Evolutionary conservation across 352 stramenopile species (phyloP), one percentile per base, ranked within the genome.

Genomic region (Phytophthora pseudosyringae): DNA sequence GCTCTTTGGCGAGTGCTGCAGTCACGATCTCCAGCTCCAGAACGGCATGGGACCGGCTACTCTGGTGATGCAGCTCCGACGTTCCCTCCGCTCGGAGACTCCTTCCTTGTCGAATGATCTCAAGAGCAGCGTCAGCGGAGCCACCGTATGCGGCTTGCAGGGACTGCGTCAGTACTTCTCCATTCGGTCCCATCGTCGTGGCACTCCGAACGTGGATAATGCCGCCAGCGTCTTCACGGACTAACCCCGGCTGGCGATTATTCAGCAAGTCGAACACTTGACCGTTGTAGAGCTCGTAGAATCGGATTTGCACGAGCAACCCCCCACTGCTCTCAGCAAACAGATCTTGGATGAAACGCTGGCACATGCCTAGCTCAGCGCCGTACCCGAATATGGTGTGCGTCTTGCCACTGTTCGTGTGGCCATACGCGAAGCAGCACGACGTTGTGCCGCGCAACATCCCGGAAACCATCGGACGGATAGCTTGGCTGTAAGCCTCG

Each of bases 361-460:
- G 70, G 48, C 71, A 84, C 61, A 86, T 68, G 15, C 79, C 76
- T 2, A 60, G 59, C 32, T 83, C 74, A 16, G 43, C n/a, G 1
- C 49, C 72, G 32, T 88, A 86, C 21, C 79, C 79, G 45, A 88
- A 83, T 59, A 88, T 86, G 43, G 78, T 86, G 62, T 88, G 78
- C 15, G 78, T 88, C 72, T 88, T 88, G 47, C 78, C 78, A 51
- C 71, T 84, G 48, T 82, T 82, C 7, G 78, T 88, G 52, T 88
- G 75, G 3, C 76, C 79, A 57, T 86, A 88, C 3, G 79, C 76
- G 46, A 88, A 88, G 67, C 76, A 86, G 51, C 79, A 88, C 4
- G 65, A 73, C 15, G 71, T 88, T 12, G 48, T 40, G 4, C 79
- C 79, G 5, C 29, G 59, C n/a, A 77, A 31, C 11, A 76, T 66